These are phyloP conservation scores for Vitis rupestris DNA, from an alignment of 164 flowering plant genomes.

Conservation along the genomic window DNA sequence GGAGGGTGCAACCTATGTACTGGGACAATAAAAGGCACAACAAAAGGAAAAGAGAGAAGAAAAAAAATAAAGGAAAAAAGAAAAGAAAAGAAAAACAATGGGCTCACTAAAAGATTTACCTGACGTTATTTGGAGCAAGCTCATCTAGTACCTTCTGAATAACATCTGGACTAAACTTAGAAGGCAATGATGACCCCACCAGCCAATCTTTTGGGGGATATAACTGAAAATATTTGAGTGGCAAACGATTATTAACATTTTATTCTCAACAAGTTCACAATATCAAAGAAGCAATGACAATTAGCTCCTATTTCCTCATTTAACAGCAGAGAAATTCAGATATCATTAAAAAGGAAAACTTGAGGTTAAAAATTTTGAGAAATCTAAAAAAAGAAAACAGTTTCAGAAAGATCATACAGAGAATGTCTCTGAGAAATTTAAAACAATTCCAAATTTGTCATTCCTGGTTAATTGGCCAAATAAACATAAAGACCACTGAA, in stretches of 20 bases:
- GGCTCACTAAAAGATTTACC: constrained; percentile 35
- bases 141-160: constrained; percentile 59
- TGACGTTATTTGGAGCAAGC: constrained; percentile 61
- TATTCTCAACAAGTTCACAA: not conserved
- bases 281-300: not conserved
- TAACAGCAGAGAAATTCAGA: not conserved
- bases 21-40: too few species aligned
- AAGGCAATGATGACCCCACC: constrained; percentile 79
- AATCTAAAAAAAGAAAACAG: too few species aligned
- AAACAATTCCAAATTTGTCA: too few species aligned
- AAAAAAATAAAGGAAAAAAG: too few species aligned
- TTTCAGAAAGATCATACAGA: not conserved
- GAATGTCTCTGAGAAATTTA: not conserved
- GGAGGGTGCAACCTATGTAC: too few species aligned
- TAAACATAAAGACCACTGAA: too few species aligned
- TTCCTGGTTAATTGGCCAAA: too few species aligned
- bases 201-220: constrained; percentile 95
- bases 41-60: too few species aligned
- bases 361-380: too few species aligned
- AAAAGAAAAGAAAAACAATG: too few species aligned
- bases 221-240: constrained; percentile 37
- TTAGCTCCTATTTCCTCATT: not conserved
- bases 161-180: constrained; percentile 48
- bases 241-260: not conserved
- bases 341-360: too few species aligned